A percentile compares a stretch with the other conserved stretches of the same genome.
Evolutionary conservation across 179 eudicot species (phyloP).

Genomic region (Beta macrorhiza): DNA sequence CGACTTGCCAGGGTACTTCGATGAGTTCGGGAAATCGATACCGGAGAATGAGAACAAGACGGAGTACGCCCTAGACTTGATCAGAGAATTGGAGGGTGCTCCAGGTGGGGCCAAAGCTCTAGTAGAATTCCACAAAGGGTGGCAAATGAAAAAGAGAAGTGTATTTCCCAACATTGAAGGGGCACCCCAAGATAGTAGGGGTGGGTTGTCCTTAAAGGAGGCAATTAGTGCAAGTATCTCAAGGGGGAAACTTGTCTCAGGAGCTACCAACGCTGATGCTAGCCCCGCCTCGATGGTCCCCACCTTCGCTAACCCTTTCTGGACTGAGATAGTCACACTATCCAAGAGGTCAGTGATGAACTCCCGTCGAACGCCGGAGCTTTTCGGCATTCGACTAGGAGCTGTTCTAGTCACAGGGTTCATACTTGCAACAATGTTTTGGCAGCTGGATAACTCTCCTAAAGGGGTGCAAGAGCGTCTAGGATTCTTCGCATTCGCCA

Average conservation of each 20-base stretch:
- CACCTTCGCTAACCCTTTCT: slow-evolving; percentile 53
- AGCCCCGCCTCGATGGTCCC: slow-evolving; percentile 41
- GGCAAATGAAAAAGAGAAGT: slow-evolving; percentile 32
- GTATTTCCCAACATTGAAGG: slow-evolving; percentile 22
- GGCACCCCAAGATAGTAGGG: slow-evolving; percentile 33
- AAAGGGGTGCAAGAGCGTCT: slow-evolving; percentile 60
- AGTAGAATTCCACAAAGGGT: slow-evolving; percentile 50
- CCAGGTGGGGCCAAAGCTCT: slow-evolving; percentile 44
- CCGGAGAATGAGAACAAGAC: slow-evolving; percentile 61
- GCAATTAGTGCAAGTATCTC: slow-evolving; percentile 65
- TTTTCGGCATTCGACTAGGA: slow-evolving; percentile 53
- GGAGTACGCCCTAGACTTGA: slow-evolving; percentile 54
- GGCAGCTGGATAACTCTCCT: slow-evolving; percentile 59
- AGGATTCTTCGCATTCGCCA: slow-evolving; percentile 64
- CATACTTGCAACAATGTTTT: slow-evolving; percentile 61
- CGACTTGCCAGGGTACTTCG: slow-evolving; percentile 40
- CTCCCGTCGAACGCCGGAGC: slow-evolving; percentile 54
- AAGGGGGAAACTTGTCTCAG: slow-evolving; percentile 60
- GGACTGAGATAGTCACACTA: slow-evolving; percentile 44
- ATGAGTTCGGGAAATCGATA: slow-evolving; percentile 53
- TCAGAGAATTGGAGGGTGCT: slow-evolving; percentile 56
- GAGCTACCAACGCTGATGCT: slow-evolving; percentile 37
- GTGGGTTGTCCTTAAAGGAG: slow-evolving; percentile 50
- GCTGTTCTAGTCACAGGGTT: slow-evolving; percentile 55
- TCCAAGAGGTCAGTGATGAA: slow-evolving; percentile 48